These are phyloP conservation scores for Colletotrichum gloeosporioides DNA, from an alignment of 2,329 filamentous ascomycete species.

Conservation along the genomic window DNA sequence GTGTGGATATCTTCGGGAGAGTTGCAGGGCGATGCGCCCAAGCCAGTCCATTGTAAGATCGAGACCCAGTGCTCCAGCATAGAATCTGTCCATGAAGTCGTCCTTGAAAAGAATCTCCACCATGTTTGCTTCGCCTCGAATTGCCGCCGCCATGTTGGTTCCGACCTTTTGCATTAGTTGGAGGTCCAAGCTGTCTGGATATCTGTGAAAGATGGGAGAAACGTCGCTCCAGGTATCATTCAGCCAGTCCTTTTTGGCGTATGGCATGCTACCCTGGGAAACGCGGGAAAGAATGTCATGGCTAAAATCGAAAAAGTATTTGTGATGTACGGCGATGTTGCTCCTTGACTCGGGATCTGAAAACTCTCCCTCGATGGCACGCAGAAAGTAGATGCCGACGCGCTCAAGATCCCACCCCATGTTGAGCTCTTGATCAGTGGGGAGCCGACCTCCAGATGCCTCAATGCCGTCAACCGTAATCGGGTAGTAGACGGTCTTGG, in stretches of 20 bases:
- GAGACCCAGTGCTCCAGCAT: neutral
- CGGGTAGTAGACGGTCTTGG: neutral
- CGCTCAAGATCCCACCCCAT: neutral
- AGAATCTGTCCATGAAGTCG: neutral
- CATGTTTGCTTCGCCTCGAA: neutral
- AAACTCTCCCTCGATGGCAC: neutral
- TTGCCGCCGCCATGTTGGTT: neutral
- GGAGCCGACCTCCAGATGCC: neutral
- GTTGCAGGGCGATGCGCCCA: neutral
- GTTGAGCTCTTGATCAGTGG: neutral
- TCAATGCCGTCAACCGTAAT: neutral
- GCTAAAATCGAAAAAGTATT: neutral
- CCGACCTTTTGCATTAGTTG: neutral
- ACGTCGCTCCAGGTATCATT: neutral
- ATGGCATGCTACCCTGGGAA: neutral
- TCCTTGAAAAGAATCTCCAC: neutral
- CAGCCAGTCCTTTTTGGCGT: neutral
- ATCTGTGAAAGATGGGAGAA: neutral
- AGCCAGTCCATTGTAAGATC: neutral
- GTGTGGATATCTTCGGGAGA: conserved; percentile 4
- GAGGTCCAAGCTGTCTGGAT: neutral
- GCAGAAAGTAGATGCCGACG: neutral
- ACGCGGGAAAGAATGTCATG: neutral
- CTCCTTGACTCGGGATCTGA: neutral
- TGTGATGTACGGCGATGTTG: neutral